Base-by-base conservation (phyloP, 176 grass and related monocot species). In the Guadua angustifolia region DNA sequence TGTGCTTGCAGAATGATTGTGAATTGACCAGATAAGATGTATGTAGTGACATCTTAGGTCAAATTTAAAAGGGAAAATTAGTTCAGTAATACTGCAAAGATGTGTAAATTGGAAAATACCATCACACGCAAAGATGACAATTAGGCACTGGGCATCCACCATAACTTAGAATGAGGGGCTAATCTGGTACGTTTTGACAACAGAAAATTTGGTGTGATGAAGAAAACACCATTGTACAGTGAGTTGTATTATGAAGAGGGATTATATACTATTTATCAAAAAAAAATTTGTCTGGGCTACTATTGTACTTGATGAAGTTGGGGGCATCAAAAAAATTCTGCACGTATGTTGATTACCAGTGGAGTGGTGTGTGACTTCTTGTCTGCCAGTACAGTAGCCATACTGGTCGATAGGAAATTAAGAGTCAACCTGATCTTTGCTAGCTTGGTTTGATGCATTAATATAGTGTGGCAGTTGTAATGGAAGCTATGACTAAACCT, bases 241-340 rank as follows among this genome's bases (percentile, higher is more conserved):
- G 78, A 68, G 68, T 11, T 45, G 9, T 62, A 25, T 66, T 66
- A 80, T 53, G 19, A 67, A 80, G 50, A 80, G 66, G 78, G 29
- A 7, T 67, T 52, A 80, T 22, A 17, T 68, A 32, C 36, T 53
- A 35, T 67, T 79, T 19, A 24, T 38, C 29, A 67, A 14, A n/a
- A n/a, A n/a, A n/a, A n/a, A n/a, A n/a, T 25, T 67, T 38, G 7
- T 67, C 66, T 6, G n/a, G 63, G 77, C 45, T 67, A 52, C 38
- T 68, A 46, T 47, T 55, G 38, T 74, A 26, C n/a, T 56, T 45
- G 12, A 17, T 74, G 33, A 80, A 51, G 10, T 79, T 40, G n/a
- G 26, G 43, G 21, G 33, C 44, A 79, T 40, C 7, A 17, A 17
- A 24, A 65, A 19, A 29, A 65, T 73, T 17, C 44, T 53, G 21